Evolutionary conservation across 495 filamentous ascomycete genomes (phyloP).

Genomic region (Penicillium fimorum): DNA sequence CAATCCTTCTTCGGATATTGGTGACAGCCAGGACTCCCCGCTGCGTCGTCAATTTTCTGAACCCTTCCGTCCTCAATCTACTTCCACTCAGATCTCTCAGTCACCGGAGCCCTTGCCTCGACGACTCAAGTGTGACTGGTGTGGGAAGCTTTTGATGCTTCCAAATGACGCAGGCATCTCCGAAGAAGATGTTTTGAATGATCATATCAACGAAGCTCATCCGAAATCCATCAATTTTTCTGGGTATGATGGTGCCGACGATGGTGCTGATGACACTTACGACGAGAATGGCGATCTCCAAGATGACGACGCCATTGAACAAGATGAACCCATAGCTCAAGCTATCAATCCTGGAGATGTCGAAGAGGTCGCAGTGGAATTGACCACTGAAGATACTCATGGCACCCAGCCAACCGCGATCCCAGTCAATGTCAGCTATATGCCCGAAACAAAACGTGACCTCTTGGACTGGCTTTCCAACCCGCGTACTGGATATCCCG

Average conservation of each 20-base stretch:
- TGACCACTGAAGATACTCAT: conserved; percentile 11
- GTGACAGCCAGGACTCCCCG: conserved; percentile 42
- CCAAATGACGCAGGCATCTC: conserved; percentile 27
- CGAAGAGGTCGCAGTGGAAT: conserved; percentile 13
- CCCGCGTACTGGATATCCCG: conserved; percentile 24
- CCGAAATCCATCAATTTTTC: conserved; percentile 29
- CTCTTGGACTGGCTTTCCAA: conserved; percentile 31
- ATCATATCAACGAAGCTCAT: conserved; percentile 36
- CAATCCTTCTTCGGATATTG: conserved; percentile 42
- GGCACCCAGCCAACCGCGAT: conserved; percentile 8
- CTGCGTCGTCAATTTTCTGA: conserved; percentile 48
- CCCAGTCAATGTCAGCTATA: conserved; percentile 2
- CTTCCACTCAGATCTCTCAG: conserved; percentile 38
- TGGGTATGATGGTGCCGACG: conserved; percentile 25
- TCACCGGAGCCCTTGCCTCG: conserved; percentile 33
- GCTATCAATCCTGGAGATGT: conserved; percentile 13
- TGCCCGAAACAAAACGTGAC: conserved; percentile 13
- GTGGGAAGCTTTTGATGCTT: conserved; percentile 35
- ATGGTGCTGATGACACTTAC: conserved; percentile 20
- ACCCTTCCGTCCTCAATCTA: conserved; percentile 36
- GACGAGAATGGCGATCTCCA: conserved; percentile 28
- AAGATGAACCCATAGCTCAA: conserved; percentile 13
- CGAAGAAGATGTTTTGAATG: conserved; percentile 30
- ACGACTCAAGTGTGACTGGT: conserved; percentile 37
- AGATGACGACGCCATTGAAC: conserved; percentile 21